Base-by-base conservation (phyloP, 1,284 basidiomycete species). In the Rhodotorula glutinis region DNA sequence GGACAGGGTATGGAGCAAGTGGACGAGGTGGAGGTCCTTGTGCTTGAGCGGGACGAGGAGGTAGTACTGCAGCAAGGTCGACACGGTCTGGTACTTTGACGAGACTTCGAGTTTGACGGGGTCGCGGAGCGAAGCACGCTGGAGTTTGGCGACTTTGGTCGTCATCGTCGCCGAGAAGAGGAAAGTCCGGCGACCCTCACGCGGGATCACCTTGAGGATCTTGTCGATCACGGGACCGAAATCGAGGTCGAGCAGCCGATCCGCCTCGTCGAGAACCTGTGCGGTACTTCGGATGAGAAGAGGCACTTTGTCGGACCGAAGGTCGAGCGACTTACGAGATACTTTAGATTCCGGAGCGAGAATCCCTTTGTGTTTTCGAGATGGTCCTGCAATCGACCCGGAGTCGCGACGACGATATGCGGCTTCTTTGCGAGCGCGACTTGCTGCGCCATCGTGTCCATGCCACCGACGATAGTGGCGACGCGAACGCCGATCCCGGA, bases 121-220 rank as follows among this genome's bases (percentile, higher is more conserved):
- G 78, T 96, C 96, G 61, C 87, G 86, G 75, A 98, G 82, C 82
- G 90, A 92, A n/a, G 96, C 95, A 63, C 96, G 83, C 79, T 98
- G 95, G 13, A 99, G 83, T 79, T 98, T 98, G 30, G 92, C 93
- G 16, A 99, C 93, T 80, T 98, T 98, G 29, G 92, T 96, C 3
- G 95, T 97, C 94, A 99, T 98, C n/a, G 96, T 99, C 1, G 96
- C 96, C 21, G 93, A 96, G 82, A 96, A 99, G 2, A 99, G 85
- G 79, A 94, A 98, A 0, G 96, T 99, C 44, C 88, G 90, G 27
- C 96, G 86, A 40, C 69, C 62, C 76, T 98, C 94, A 76, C 88
- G 90, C 25, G 96, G 96, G 71, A 98, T 90, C 53, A 91, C 87
- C 80, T 96, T 96, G 53, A 99, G 83, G 70, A 99, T 92, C 82